These are phyloP conservation scores for Phytopythium helicoides DNA, from an alignment of 352 stramenopile species.

Conservation along the genomic window DNA sequence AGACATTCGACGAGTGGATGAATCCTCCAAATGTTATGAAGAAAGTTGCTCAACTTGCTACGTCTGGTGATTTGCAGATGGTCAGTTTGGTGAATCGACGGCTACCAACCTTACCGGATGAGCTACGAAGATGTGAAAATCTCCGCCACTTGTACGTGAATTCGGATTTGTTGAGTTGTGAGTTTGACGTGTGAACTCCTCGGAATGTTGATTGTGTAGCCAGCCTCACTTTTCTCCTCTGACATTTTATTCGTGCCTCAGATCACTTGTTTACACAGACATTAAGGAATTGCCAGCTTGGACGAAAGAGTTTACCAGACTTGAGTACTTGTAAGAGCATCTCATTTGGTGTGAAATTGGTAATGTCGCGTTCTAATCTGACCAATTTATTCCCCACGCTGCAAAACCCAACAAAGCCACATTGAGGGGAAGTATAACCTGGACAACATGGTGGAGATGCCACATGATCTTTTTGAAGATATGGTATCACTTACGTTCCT, in stretches of 20 bases:
- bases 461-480: conserved; percentile 28
- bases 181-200: too few species aligned
- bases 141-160: conserved; percentile 28
- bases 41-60: conserved; percentile 14
- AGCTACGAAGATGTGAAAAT: too few species aligned
- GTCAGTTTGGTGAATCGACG: too few species aligned
- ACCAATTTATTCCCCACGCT: too few species aligned
- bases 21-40: conserved; percentile 15
- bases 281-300: too few species aligned
- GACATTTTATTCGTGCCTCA: too few species aligned
- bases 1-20: conserved; percentile 23
- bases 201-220: conserved; percentile 17
- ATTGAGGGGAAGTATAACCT: conserved; percentile 5
- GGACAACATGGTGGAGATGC: conserved; percentile 4
- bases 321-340: conserved; percentile 37
- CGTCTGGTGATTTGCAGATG: conserved; percentile 16
- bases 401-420: too few species aligned
- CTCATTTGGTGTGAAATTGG: too few species aligned
- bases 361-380: too few species aligned
- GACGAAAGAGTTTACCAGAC: conserved; percentile 23
- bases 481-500: conserved; percentile 36
- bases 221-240: conserved; percentile 21
- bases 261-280: conserved; percentile 39
- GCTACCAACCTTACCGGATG: too few species aligned
- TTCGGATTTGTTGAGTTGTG: conserved; percentile 14